Conservation (phyloP, 768 basidiomycete species). For the Tricholoma sp. region DNA sequence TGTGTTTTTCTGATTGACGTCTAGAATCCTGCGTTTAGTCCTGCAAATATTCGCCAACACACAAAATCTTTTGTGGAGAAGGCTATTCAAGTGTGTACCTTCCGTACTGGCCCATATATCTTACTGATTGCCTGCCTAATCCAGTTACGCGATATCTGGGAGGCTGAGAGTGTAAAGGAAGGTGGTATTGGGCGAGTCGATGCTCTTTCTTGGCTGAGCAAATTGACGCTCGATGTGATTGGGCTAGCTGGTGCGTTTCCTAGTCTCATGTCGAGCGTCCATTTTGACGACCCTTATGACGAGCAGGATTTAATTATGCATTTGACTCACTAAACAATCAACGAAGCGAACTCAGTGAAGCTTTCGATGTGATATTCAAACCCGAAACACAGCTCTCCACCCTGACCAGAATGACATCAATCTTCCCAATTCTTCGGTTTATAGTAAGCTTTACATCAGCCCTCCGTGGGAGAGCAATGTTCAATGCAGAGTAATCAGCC, state of each 20-base stretch:
- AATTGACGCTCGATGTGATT: constrained; percentile 72
- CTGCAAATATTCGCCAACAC: constrained; percentile 50
- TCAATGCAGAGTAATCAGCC: constrained; percentile 5
- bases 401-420: too few species aligned
- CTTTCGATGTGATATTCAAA: constrained; percentile 41
- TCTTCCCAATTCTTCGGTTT: constrained; percentile 24
- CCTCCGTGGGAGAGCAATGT: not conserved
- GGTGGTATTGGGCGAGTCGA: constrained; percentile 39
- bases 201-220: constrained; percentile 58
- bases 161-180: constrained; percentile 19
- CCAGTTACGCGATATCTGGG: constrained; percentile 47
- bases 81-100: constrained; percentile 34
- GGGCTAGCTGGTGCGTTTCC: constrained; percentile 56
- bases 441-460: constrained; percentile 21
- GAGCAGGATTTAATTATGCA: constrained; percentile 23
- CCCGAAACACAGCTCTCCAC: constrained; percentile 17
- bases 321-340: constrained; percentile 21
- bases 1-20: not conserved
- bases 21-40: constrained; percentile 67
- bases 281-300: constrained; percentile 19
- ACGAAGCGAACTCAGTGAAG: constrained; percentile 41
- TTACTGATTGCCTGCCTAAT: not conserved
- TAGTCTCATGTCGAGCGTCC: constrained; percentile 17
- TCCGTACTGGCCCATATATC: not conserved
- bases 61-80: constrained; percentile 55